Percentiles rank a stretch among this genome's conserved stretches.
phyloP scores from a whole-genome alignment of 2,329 filamentous ascomycete genomes.

The Calonectria pauciramosa region DNA sequence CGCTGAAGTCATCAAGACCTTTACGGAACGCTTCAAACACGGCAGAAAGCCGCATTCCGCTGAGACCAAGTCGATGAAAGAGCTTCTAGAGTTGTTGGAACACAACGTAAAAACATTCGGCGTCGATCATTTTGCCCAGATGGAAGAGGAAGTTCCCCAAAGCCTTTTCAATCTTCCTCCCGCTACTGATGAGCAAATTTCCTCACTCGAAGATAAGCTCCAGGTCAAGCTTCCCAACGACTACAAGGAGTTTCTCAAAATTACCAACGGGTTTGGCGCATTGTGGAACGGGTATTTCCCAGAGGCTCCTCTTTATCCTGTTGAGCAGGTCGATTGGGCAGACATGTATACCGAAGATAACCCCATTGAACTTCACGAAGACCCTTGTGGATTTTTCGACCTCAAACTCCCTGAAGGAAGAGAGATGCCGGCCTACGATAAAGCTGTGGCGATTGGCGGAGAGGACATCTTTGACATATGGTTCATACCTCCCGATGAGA shows the following conservation, averaged over 20 bases:
- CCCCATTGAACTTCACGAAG: constrained; percentile 24
- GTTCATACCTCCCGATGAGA: constrained; percentile 22
- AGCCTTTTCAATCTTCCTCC: constrained; percentile 31
- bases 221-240: constrained; percentile 22
- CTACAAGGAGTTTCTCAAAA: constrained; percentile 37
- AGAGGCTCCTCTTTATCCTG: constrained; percentile 16
- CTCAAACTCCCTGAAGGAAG: background rate
- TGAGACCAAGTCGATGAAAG: constrained; percentile 24
- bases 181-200: constrained; percentile 35
- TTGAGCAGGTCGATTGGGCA: constrained; percentile 32
- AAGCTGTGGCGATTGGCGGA: constrained; percentile 21
- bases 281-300: constrained; percentile 37
- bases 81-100: constrained; percentile 28
- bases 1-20: constrained; percentile 22
- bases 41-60: constrained; percentile 20
- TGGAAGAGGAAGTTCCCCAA: constrained; percentile 15
- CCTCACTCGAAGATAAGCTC: constrained; percentile 27
- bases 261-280: constrained; percentile 36
- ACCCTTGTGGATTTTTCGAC: constrained; percentile 8
- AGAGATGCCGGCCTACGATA: constrained; percentile 31
- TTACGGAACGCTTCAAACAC: constrained; percentile 23
- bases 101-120: constrained; percentile 29
- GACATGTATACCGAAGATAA: background rate
- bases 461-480: constrained; percentile 13
- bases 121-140: background rate